A percentile compares a stretch with the other conserved stretches of the same genome.
These are phyloP conservation scores for Hymenoscyphus occultus DNA, from an alignment of 2,329 filamentous ascomycete genomes.

Conservation along the genomic window DNA sequence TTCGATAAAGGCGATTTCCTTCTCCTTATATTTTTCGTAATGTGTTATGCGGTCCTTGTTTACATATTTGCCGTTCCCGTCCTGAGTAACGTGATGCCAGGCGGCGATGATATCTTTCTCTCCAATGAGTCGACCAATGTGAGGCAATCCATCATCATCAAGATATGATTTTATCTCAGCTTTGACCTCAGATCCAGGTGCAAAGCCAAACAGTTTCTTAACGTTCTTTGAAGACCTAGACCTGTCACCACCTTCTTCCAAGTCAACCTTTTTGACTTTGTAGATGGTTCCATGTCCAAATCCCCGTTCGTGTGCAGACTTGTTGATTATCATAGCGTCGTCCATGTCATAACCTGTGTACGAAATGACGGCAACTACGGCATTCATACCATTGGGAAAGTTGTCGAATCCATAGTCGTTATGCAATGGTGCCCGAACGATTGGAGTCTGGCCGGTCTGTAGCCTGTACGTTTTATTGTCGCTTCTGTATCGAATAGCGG, in stretches of 20 bases:
- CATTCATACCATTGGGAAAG: constrained; percentile 95
- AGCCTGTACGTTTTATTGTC: constrained; percentile 97
- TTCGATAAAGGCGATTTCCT: constrained; percentile 83
- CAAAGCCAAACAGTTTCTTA: constrained; percentile 86
- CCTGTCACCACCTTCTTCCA: constrained; percentile 73
- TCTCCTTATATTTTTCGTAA: constrained; percentile 92
- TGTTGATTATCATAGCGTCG: constrained; percentile 99
- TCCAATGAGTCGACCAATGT: constrained; percentile 72
- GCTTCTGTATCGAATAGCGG: constrained; percentile 79
- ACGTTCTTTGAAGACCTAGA: constrained; percentile 65
- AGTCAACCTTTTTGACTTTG: constrained; percentile 89
- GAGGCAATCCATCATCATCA: constrained; percentile 83
- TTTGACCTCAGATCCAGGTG: constrained; percentile 70
- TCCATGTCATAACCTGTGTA: constrained; percentile 99
- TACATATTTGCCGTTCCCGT: constrained; percentile 72
- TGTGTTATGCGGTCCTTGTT: constrained; percentile 85
- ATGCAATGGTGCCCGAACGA: constrained; percentile 87
- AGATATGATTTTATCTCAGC: constrained; percentile 68
- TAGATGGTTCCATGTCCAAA: constrained; percentile 96
- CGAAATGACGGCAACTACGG: constrained; percentile 94
- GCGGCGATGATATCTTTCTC: constrained; percentile 85
- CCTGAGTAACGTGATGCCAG: constrained; percentile 82
- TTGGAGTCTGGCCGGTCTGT: constrained; percentile 92
- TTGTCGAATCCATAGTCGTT: constrained; percentile 97
- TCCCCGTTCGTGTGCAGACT: constrained; percentile 90